Percentiles rank a stretch among this genome's conserved stretches.
Evolutionary conservation across 73 alveolate genomes (phyloP).

Genomic region (Durusdinium trenchii): DNA sequence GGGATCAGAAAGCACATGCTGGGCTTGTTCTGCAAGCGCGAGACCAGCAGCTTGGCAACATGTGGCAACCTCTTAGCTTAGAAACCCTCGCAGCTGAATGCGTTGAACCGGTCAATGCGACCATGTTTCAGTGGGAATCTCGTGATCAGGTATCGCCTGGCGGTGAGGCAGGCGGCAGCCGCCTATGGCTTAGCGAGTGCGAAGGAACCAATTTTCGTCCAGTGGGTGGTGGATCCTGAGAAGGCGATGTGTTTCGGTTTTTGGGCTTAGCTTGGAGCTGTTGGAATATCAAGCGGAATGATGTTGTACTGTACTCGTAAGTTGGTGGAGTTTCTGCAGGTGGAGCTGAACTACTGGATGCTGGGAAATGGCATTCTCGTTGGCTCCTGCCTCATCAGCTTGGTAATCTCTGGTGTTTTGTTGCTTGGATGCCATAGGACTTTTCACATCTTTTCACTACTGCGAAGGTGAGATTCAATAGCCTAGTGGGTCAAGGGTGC

Average conservation of each 20-base stretch:
- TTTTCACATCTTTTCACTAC: not conserved
- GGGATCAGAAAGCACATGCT: conserved; percentile 87
- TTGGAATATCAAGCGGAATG: not conserved
- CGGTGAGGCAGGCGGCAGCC: conserved; percentile 86
- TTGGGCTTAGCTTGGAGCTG: not conserved
- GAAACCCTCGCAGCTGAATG: not conserved
- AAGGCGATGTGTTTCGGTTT: not conserved
- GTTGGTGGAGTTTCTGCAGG: not conserved
- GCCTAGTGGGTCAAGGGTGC: too few species aligned
- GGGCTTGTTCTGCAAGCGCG: conserved; percentile 56
- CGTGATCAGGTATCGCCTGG: conserved; percentile 27
- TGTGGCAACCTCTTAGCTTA: not conserved
- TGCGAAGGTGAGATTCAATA: too few species aligned
- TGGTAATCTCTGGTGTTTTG: conserved; percentile 75
- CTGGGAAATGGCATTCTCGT: conserved; percentile 70
- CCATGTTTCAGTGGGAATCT: too few species aligned
- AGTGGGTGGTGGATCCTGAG: conserved; percentile 91
- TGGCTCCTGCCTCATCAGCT: conserved; percentile 75
- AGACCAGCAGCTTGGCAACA: conserved; percentile 49
- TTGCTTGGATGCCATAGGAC: not conserved
- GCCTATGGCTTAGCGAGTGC: conserved; percentile 47
- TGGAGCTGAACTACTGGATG: conserved; percentile 87
- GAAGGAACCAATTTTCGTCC: conserved; percentile 61
- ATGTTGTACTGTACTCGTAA: not conserved
- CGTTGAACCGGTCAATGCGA: not conserved